Evolutionary conservation across 495 filamentous ascomycete genomes (phyloP).

Genomic region (Amniculicola lignicola): DNA sequence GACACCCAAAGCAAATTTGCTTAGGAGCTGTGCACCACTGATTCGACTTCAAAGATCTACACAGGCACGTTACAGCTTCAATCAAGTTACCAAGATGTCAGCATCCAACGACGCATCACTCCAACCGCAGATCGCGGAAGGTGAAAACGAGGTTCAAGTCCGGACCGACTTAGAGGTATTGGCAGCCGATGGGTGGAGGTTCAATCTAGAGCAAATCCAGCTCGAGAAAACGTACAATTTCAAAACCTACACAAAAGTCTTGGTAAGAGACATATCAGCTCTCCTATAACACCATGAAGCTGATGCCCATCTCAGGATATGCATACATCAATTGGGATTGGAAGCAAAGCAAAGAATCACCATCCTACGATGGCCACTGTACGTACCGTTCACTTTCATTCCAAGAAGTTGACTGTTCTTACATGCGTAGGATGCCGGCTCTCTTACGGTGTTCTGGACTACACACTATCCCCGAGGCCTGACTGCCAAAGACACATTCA

Average conservation of each 20-base stretch:
- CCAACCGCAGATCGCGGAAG: neutral
- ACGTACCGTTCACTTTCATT: neutral
- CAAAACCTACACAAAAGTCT: constrained; percentile 8
- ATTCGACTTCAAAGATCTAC: too few relatives aligned
- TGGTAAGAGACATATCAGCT: neutral
- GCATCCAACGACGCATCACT: too few relatives aligned
- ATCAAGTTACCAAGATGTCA: too few relatives aligned
- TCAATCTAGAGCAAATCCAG: neutral
- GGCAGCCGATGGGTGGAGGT: neutral
- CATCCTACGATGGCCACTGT: neutral
- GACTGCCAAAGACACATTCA: neutral
- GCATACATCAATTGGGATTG: neutral
- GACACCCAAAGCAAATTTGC: too few relatives aligned
- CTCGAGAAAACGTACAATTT: constrained; percentile 3
- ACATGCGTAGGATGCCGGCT: neutral
- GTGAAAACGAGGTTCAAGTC: neutral
- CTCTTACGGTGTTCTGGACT: neutral
- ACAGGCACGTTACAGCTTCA: too few relatives aligned
- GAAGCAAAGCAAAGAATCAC: neutral
- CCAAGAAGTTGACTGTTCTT: neutral
- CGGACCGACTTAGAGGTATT: neutral
- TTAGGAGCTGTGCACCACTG: too few relatives aligned
- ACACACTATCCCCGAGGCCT: constrained; percentile 1
- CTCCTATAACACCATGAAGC: neutral
- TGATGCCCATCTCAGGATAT: neutral